A percentile compares a stretch with the other conserved stretches of the same genome.
Evolutionary conservation across 1,139 yeast genomes (phyloP).

Genomic region (Yamadazyma dendronema): DNA sequence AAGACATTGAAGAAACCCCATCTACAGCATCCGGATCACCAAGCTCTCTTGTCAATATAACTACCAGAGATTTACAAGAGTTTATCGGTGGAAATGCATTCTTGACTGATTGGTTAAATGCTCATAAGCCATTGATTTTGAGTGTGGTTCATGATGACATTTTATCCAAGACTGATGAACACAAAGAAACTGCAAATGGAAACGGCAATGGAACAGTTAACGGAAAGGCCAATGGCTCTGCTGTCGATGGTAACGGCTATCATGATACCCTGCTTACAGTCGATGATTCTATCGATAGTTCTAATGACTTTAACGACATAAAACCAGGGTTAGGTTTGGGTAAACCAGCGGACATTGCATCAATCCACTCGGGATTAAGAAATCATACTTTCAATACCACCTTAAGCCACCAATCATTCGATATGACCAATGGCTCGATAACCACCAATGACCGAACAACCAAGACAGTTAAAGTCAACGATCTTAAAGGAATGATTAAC

Average conservation of each 20-base stretch:
- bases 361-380: constrained; percentile 39
- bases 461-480: constrained; percentile 43
- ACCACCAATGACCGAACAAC: constrained; percentile 17
- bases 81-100: constrained; percentile 34
- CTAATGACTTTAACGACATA: constrained; percentile 6
- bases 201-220: constrained; percentile 6
- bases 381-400: constrained; percentile 12
- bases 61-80: constrained; percentile 26
- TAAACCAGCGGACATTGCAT: constrained; percentile 40
- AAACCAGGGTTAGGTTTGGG: constrained; percentile 35
- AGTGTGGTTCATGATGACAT: constrained; percentile 11
- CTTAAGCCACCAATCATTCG: constrained; percentile 11
- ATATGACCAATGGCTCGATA: constrained; percentile 24
- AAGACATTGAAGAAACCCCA: constrained; percentile 17
- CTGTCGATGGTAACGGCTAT: constrained; percentile 1
- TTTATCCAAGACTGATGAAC: constrained; percentile 2
- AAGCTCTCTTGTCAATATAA: constrained; percentile 9
- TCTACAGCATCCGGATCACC: constrained; percentile 2
- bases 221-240: background rate
- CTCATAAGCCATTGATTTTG: constrained; percentile 26
- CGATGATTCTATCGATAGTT: constrained; percentile 4
- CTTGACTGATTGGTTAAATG: constrained; percentile 33
- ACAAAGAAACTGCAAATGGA: background rate
- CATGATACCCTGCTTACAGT: constrained; percentile 5
- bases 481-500: constrained; percentile 37